phyloP scores from a whole-genome alignment of 176 grass and related monocot species.

The Eragrostis nindensis region DNA sequence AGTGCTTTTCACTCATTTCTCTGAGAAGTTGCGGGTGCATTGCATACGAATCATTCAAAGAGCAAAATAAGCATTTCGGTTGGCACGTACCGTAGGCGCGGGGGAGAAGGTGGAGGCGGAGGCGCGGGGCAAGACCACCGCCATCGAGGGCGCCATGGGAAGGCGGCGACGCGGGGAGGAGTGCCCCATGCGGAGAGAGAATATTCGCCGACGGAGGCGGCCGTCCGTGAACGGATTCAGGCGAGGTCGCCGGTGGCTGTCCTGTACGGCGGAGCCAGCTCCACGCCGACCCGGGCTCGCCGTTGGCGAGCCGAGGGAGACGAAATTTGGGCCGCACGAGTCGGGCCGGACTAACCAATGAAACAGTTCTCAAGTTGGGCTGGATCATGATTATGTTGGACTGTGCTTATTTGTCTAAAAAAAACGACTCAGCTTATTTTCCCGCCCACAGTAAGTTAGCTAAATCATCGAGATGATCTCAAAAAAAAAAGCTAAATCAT shows the following conservation, averaged over 20 bases:
- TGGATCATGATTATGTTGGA: no score
- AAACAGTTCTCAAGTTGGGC: no score
- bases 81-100: background rate
- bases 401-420: no score
- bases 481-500: no score
- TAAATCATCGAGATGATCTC: no score
- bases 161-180: background rate
- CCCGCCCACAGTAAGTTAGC: no score
- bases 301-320: background rate
- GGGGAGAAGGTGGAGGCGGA: background rate
- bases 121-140: background rate
- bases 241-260: background rate
- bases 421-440: no score
- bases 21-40: background rate
- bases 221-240: background rate
- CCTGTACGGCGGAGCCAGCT: background rate
- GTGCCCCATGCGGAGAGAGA: background rate
- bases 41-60: background rate
- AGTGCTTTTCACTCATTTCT: background rate
- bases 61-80: background rate
- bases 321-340: background rate
- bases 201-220: background rate
- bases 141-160: background rate
- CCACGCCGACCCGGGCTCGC: background rate
- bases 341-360: background rate